Evolutionary conservation across 352 stramenopile genomes (phyloP).

Genomic region (Phytophthora vignae): DNA sequence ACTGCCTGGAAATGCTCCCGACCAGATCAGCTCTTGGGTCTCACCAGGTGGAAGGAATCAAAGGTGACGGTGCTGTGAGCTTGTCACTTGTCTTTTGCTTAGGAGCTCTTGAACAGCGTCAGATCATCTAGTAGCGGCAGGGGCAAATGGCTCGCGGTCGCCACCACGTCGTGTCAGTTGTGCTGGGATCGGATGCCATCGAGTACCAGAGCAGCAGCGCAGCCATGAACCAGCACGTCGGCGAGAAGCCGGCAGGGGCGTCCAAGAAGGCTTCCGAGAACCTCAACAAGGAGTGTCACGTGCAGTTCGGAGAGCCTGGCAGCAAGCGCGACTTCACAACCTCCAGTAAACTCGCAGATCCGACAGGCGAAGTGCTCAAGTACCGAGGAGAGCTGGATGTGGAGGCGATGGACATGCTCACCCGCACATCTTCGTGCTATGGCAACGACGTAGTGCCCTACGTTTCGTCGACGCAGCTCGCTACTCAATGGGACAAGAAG

Average conservation of each 20-base stretch:
- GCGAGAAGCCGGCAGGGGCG: slow-evolving; percentile 15
- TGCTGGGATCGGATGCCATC: slow-evolving; percentile 66
- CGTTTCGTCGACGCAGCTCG: slow-evolving; percentile 70
- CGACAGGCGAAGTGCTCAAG: slow-evolving; percentile 71
- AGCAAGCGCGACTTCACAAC: slow-evolving; percentile 67
- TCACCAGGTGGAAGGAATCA: neutral
- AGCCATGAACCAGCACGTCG: slow-evolving; percentile 57
- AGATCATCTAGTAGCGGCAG: neutral
- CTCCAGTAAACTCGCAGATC: slow-evolving; percentile 61
- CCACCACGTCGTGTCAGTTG: slow-evolving; percentile 66
- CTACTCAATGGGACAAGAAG: slow-evolving; percentile 71
- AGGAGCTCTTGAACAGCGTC: neutral
- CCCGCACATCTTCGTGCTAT: slow-evolving; percentile 66
- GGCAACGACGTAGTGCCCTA: slow-evolving; percentile 61
- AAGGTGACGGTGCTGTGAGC: neutral
- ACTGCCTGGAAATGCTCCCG: slow-evolving; percentile 17
- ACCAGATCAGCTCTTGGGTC: slow-evolving; percentile 28
- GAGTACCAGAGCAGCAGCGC: slow-evolving; percentile 63
- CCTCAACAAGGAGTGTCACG: slow-evolving; percentile 70
- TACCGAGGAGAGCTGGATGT: slow-evolving; percentile 63
- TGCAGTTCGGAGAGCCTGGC: slow-evolving; percentile 70
- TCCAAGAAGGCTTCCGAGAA: slow-evolving; percentile 39
- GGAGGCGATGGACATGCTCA: slow-evolving; percentile 65
- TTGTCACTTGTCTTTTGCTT: slow-evolving; percentile 27
- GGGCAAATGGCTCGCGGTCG: slow-evolving; percentile 29